Conservation (phyloP, 177 flowering plant species). For the Tripterygium wilfordii region DNA sequence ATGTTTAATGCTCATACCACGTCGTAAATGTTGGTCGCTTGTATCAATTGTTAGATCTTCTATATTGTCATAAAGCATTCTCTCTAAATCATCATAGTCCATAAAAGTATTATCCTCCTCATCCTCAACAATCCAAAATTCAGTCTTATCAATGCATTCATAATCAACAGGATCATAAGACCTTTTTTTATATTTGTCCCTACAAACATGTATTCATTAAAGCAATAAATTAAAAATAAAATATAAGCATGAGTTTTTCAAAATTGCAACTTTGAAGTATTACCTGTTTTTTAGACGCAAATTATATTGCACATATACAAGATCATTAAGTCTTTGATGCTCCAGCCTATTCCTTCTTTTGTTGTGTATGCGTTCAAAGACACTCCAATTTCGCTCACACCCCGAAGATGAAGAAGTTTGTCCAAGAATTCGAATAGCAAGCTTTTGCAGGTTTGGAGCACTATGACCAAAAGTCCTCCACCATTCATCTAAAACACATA, state of each 20-base stretch:
- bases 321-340: conserved; percentile 9
- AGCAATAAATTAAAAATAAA: not conserved
- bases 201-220: not conserved
- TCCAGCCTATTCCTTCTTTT: conserved; percentile 1
- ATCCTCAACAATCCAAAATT: not conserved
- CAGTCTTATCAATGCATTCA: not conserved
- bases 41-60: too few relatives aligned
- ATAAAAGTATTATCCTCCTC: not conserved
- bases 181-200: not conserved
- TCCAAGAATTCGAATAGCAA: conserved; percentile 4
- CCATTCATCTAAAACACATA: conserved; percentile 5
- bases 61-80: not conserved
- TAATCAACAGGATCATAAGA: conserved; percentile 4
- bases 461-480: conserved; percentile 1
- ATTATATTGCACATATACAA: conserved; percentile 8
- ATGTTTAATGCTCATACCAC: too few relatives aligned
- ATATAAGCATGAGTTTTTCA: not conserved
- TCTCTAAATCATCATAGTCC: not conserved
- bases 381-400: conserved; percentile 2
- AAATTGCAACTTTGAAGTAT: not conserved
- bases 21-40: too few relatives aligned
- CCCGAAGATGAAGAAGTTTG: conserved; percentile 2
- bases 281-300: not conserved
- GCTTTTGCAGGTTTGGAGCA: not conserved
- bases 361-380: conserved; percentile 4